phyloP scores from a whole-genome alignment of 768 basidiomycete genomes.

The Pulveroboletus frians region DNA sequence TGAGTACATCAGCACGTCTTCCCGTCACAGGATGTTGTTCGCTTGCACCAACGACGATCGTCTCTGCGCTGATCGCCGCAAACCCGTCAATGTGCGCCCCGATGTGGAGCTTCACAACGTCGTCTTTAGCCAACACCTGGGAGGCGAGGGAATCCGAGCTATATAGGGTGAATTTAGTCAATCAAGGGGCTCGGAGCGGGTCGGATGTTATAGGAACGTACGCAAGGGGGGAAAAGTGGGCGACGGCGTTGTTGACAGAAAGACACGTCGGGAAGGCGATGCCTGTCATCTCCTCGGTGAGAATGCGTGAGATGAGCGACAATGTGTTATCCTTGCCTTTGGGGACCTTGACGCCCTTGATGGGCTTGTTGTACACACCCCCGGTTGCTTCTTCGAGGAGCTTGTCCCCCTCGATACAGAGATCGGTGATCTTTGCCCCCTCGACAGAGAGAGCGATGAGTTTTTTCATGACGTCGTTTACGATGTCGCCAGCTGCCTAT shows the following conservation, averaged over 20 bases:
- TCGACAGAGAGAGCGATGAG: constrained; percentile 71
- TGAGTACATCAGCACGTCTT: constrained; percentile 83
- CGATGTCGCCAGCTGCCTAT: constrained; percentile 89
- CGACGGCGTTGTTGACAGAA: constrained; percentile 92
- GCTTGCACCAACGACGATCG: constrained; percentile 81
- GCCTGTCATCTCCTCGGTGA: constrained; percentile 41
- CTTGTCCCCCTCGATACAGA: constrained; percentile 91
- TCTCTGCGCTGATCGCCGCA: constrained; percentile 90
- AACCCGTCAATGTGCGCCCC: constrained; percentile 98
- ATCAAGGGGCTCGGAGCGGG: not conserved
- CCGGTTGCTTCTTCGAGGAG: constrained; percentile 82
- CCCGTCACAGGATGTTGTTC: constrained; percentile 73
- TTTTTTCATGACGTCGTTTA: constrained; percentile 78
- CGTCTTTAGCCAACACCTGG: constrained; percentile 70
- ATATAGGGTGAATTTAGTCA: constrained; percentile 27
- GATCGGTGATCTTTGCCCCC: constrained; percentile 84
- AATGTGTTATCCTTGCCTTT: constrained; percentile 59
- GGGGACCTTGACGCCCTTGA: constrained; percentile 81
- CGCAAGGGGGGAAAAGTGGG: constrained; percentile 95
- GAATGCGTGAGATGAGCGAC: not conserved
- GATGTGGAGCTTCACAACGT: constrained; percentile 93
- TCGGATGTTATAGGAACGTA: constrained; percentile 39
- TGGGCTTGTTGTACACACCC: constrained; percentile 83
- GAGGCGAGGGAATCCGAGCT: constrained; percentile 73
- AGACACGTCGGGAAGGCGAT: constrained; percentile 92